These are phyloP conservation scores for Thermothelomyces thermophilus DNA, from an alignment of 2,329 filamentous ascomycete genomes.

Conservation along the genomic window DNA sequence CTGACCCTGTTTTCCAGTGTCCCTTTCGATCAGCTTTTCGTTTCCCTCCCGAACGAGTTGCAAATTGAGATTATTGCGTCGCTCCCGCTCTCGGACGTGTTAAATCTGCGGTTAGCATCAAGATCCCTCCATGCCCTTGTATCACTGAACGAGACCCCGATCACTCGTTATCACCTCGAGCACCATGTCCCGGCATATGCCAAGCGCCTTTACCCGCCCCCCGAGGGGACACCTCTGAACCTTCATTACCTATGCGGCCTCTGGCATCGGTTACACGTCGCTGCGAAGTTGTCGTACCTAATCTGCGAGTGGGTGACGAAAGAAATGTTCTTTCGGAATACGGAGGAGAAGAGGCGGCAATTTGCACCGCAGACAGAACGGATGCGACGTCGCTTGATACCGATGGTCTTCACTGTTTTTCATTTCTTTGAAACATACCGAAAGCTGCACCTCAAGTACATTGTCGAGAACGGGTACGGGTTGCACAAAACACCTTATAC, in stretches of 20 bases:
- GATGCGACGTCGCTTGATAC: conserved; percentile 58
- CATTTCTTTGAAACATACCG: conserved; percentile 63
- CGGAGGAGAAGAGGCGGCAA: conserved; percentile 46
- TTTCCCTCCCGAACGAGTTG: conserved; percentile 53
- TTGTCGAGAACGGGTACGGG: conserved; percentile 45
- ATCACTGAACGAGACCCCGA: conserved; percentile 53
- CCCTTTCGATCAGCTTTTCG: conserved; percentile 52
- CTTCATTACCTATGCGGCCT: conserved; percentile 57
- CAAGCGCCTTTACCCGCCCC: conserved; percentile 50
- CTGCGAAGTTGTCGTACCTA: conserved; percentile 53
- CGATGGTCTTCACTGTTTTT: conserved; percentile 58
- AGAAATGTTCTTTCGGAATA: conserved; percentile 56
- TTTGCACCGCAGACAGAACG: conserved; percentile 56
- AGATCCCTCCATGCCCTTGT: conserved; percentile 54
- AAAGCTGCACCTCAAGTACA: conserved; percentile 50
- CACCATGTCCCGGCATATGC: conserved; percentile 56
- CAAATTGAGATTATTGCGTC: conserved; percentile 57
- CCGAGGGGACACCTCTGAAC: conserved; percentile 42
- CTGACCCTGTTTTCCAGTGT: conserved; percentile 26
- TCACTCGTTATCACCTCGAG: conserved; percentile 55
- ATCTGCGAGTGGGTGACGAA: conserved; percentile 61
- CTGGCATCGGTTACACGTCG: conserved; percentile 60
- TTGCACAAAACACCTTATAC: conserved; percentile 50
- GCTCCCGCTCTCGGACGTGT: conserved; percentile 53
- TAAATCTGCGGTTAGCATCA: conserved; percentile 53